These are phyloP conservation scores for Fusarium equiseti DNA, from an alignment of 2,329 filamentous ascomycete species.

Conservation along the genomic window DNA sequence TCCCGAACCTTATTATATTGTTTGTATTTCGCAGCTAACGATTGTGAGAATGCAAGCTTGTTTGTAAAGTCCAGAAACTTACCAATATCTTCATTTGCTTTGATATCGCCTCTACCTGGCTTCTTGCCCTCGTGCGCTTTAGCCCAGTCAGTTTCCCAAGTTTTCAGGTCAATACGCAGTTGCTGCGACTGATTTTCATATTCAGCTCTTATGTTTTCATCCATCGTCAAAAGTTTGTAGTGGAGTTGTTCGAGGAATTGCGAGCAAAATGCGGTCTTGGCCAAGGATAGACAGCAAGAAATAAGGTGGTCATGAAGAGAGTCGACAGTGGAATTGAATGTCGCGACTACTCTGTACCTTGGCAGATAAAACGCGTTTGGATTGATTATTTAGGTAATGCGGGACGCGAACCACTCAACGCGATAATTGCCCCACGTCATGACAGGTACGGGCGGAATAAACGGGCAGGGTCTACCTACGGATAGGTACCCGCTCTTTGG, in stretches of 20 bases:
- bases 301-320: constrained; percentile 14
- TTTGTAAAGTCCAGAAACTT: constrained; percentile 42
- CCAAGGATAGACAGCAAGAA: not conserved
- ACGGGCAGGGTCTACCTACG: not conserved
- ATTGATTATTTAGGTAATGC: constrained; percentile 9
- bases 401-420: constrained; percentile 45
- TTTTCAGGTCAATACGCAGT: constrained; percentile 77
- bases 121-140: constrained; percentile 73
- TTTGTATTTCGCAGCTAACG: constrained; percentile 77
- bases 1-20: constrained; percentile 77
- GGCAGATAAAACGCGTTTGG: constrained; percentile 33
- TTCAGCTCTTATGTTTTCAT: constrained; percentile 56
- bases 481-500: not conserved
- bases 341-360: constrained; percentile 28
- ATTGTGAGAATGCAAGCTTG: not conserved
- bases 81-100: constrained; percentile 78
- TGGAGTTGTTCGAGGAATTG: not conserved
- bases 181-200: constrained; percentile 65
- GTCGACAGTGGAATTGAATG: constrained; percentile 11
- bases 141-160: constrained; percentile 78
- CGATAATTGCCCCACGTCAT: constrained; percentile 42
- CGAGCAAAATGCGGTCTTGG: not conserved
- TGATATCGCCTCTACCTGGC: constrained; percentile 80
- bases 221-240: constrained; percentile 55
- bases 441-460: not conserved